Percentiles rank a stretch among this genome's conserved stretches.
Conservation (phyloP, 1,284 basidiomycete genomes). For the Phellopilus nigrolimitatus region DNA sequence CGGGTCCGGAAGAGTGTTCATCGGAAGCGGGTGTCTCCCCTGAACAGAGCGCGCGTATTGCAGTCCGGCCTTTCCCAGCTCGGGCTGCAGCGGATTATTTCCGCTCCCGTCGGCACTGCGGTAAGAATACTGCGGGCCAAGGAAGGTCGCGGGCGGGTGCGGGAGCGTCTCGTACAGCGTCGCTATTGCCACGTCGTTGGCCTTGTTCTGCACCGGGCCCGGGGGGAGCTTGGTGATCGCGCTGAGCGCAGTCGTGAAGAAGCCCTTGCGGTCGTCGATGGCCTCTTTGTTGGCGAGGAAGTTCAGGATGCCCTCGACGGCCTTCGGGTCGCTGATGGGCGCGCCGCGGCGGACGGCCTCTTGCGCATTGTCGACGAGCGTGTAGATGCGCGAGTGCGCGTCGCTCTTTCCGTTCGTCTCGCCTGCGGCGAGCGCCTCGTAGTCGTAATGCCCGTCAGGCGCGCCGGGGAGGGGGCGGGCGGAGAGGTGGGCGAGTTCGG, state of each 20-base stretch:
- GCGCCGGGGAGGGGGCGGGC: slow-evolving; percentile 15
- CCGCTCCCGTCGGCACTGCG: slow-evolving; percentile 39
- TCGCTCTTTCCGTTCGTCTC: slow-evolving; percentile 14
- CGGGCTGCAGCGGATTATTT: slow-evolving; percentile 37
- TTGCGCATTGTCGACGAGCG: slow-evolving; percentile 12
- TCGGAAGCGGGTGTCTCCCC: slow-evolving; percentile 25
- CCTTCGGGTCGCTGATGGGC: slow-evolving; percentile 15
- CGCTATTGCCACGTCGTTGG: slow-evolving; percentile 26
- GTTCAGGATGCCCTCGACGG: slow-evolving; percentile 24
- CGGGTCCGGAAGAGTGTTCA: slow-evolving; percentile 41
- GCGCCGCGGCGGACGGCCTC: slow-evolving; percentile 14
- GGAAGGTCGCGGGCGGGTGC: slow-evolving; percentile 42
- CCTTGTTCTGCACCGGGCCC: slow-evolving; percentile 23
- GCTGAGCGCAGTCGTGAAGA: slow-evolving; percentile 30
- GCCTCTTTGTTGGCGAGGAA: slow-evolving; percentile 29
- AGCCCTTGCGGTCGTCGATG: slow-evolving; percentile 34
- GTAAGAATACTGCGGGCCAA: slow-evolving; percentile 31
- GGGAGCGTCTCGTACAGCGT: slow-evolving; percentile 43
- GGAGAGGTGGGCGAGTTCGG: slow-evolving; percentile 16
- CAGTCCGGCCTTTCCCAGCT: slow-evolving; percentile 40
- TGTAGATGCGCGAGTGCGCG: slow-evolving; percentile 18
- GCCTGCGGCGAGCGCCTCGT: slow-evolving; percentile 16
- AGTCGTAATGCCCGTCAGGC: slow-evolving; percentile 22
- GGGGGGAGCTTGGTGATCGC: slow-evolving; percentile 31
- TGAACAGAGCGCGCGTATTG: slow-evolving; percentile 47